Evolutionary conservation across 441 rosid genomes (phyloP).

Genomic region (Eruca vesicaria): DNA sequence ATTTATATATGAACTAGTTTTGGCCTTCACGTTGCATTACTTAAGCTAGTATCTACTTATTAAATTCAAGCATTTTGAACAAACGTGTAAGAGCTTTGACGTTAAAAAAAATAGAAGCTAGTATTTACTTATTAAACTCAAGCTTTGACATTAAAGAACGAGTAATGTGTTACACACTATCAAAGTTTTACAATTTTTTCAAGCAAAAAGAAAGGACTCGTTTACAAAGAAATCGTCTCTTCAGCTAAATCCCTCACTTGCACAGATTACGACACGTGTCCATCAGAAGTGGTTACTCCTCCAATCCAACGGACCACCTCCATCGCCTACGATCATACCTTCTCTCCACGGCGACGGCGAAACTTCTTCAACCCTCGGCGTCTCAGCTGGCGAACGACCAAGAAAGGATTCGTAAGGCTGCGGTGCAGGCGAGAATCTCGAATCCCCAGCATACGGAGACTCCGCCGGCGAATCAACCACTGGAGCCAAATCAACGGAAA

Average conservation of each 20-base stretch:
- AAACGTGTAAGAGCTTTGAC: too few relatives aligned
- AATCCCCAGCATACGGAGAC: conserved; percentile 11
- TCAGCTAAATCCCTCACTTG: background rate
- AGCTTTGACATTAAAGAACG: background rate
- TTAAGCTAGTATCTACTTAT: background rate
- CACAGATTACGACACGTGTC: conserved; percentile 9
- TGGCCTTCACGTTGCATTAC: background rate
- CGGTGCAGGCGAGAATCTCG: conserved; percentile 26
- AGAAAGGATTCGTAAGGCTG: conserved; percentile 12
- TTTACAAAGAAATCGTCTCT: background rate
- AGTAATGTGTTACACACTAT: background rate
- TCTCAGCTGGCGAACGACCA: conserved; percentile 7
- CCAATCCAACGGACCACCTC: conserved; percentile 30
- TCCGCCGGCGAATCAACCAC: conserved; percentile 20
- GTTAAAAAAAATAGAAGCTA: too few relatives aligned
- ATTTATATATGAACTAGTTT: background rate
- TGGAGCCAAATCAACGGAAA: conserved; percentile 7
- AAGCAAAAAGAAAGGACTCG: background rate
- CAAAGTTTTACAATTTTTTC: background rate
- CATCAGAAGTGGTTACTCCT: conserved; percentile 21
- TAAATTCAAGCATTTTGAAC: too few relatives aligned
- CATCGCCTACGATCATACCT: conserved; percentile 19
- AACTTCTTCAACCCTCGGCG: conserved; percentile 24
- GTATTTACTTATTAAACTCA: background rate
- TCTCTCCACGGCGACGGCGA: conserved; percentile 31